A percentile compares a stretch with the other conserved stretches of the same genome.
Conservation (phyloP, 805 yeast species). For the Candida succiphila region DNA sequence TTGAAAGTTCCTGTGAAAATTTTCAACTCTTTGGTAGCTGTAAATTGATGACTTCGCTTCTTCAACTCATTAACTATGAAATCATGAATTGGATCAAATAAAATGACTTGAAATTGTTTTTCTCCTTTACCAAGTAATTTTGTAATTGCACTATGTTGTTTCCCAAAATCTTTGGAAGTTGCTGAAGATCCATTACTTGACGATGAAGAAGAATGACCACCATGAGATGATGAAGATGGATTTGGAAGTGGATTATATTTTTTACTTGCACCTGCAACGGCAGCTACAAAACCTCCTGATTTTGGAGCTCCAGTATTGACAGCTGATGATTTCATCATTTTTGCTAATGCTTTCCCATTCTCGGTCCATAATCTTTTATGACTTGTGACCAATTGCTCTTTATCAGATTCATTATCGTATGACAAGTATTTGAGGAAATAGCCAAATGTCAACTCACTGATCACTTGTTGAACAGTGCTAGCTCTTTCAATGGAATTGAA, state of each 20-base stretch:
- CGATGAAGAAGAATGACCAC: background rate
- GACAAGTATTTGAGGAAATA: slow-evolving; percentile 35
- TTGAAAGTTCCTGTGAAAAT: slow-evolving; percentile 44
- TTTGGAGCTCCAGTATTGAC: slow-evolving; percentile 30
- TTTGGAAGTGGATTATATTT: slow-evolving; percentile 16
- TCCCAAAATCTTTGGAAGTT: slow-evolving; percentile 9
- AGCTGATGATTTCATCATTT: slow-evolving; percentile 27
- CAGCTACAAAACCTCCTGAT: slow-evolving; percentile 35
- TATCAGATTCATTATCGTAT: slow-evolving; percentile 14
- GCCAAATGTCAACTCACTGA: slow-evolving; percentile 38
- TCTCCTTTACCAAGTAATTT: slow-evolving; percentile 39
- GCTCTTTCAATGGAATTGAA: slow-evolving; percentile 40
- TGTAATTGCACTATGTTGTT: slow-evolving; percentile 28
- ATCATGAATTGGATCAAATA: slow-evolving; percentile 47
- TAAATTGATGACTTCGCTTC: slow-evolving; percentile 28
- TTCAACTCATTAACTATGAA: slow-evolving; percentile 33
- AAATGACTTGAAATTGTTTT: slow-evolving; percentile 31
- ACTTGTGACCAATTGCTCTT: slow-evolving; percentile 21
- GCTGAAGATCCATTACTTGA: slow-evolving; percentile 1
- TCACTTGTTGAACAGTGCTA: slow-evolving; percentile 34
- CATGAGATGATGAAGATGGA: background rate
- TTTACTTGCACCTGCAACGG: slow-evolving; percentile 26
- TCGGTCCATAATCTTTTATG: slow-evolving; percentile 40
- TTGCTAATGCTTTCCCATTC: slow-evolving; percentile 30
- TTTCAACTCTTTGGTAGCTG: slow-evolving; percentile 27